These are phyloP conservation scores for Oxalis stricta DNA, from an alignment of 441 rosid species.

Conservation along the genomic window DNA sequence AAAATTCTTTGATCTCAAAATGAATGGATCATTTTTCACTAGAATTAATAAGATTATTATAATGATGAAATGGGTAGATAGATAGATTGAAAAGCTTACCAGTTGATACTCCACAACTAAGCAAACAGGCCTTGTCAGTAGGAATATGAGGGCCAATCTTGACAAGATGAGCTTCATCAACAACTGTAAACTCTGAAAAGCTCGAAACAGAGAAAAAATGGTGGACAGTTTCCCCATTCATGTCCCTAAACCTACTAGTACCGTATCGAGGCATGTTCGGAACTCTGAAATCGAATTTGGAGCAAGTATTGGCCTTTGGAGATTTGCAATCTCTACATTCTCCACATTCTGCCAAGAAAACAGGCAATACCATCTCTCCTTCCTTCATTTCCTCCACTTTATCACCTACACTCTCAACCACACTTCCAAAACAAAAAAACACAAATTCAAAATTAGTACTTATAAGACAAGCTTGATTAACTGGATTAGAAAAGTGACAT, in stretches of 20 bases:
- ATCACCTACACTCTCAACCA: constrained; percentile 69
- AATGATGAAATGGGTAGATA: too few relatives aligned
- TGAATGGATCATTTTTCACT: too few relatives aligned
- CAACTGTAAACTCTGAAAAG: constrained; percentile 53
- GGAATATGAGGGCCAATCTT: constrained; percentile 34
- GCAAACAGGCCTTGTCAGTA: constrained; percentile 39
- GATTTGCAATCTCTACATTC: constrained; percentile 45
- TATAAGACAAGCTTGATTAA: background rate
- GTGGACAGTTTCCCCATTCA: constrained; percentile 34
- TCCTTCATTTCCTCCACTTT: constrained; percentile 34
- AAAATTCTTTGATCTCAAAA: too few relatives aligned
- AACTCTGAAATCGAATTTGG: background rate
- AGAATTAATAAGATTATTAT: too few relatives aligned
- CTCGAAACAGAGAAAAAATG: constrained; percentile 50
- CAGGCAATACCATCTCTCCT: constrained; percentile 49
- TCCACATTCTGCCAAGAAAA: constrained; percentile 36
- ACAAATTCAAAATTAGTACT: background rate
- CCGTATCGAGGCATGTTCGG: constrained; percentile 34
- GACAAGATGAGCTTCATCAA: constrained; percentile 41
- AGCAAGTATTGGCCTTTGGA: constrained; percentile 34
- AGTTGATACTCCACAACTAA: constrained; percentile 51
- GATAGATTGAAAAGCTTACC: constrained; percentile 12
- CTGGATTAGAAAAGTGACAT: background rate
- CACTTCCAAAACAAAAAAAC: constrained; percentile 11
- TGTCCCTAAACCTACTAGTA: constrained; percentile 37